Conservation (phyloP, 2,329 filamentous ascomycete species). For the Didymella exigua region DNA sequence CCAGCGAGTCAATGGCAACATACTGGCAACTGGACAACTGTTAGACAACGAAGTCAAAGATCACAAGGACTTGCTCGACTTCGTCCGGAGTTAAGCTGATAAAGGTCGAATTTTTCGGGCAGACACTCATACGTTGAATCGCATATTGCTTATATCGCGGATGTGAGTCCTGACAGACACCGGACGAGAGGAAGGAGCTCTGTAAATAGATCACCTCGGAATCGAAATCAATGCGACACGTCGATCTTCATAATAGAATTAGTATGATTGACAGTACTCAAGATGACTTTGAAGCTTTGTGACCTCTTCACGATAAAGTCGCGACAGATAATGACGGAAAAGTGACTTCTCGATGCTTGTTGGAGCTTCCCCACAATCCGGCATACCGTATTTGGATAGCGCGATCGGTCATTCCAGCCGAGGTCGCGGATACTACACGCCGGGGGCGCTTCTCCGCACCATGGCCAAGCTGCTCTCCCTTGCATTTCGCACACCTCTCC, state of each 20-base stretch:
- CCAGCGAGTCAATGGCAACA: not conserved
- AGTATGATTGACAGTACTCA: too few species aligned
- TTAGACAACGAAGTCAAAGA: not conserved
- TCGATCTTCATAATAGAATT: too few species aligned
- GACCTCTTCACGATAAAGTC: not conserved
- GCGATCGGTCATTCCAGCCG: not conserved
- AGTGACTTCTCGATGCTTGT: not conserved
- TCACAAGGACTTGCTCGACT: not conserved
- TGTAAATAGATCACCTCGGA: too few species aligned
- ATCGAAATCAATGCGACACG: too few species aligned
- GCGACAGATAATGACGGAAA: not conserved
- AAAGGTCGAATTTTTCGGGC: not conserved
- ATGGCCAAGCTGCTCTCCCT: not conserved
- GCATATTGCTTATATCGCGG: not conserved
- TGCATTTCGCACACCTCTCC: constrained; percentile 7
- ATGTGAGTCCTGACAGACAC: not conserved
- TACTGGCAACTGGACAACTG: not conserved
- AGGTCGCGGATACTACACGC: constrained; percentile 12
- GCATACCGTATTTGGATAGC: constrained; percentile 6
- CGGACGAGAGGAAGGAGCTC: too few species aligned
- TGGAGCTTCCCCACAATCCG: constrained; percentile 9
- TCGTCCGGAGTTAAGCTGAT: not conserved
- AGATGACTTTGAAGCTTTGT: too few species aligned
- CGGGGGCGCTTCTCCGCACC: constrained; percentile 13
- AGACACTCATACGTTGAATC: too few species aligned